Percentiles rank a stretch among this genome's conserved stretches.
phyloP scores from a whole-genome alignment of 169 alveolate genomes.

The Plasmodium billcollinsi region DNA sequence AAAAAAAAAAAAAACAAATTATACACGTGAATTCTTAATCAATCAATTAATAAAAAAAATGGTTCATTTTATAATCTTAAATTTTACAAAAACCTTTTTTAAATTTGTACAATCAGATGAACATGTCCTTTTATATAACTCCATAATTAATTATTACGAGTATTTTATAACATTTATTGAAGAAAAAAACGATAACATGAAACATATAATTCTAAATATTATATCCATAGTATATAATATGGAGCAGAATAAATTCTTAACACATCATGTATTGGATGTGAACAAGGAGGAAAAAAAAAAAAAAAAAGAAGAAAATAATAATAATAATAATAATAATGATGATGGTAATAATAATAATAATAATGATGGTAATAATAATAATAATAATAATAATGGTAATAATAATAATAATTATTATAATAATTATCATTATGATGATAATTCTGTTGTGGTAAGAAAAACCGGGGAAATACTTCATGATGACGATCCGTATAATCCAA shows the following conservation, averaged over 20 bases:
- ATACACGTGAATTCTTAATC: slow-evolving; percentile 9
- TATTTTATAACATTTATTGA: slow-evolving; percentile 60
- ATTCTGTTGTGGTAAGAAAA: neutral
- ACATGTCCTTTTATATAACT: slow-evolving; percentile 5
- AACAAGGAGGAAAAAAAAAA: no score
- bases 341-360: no score
- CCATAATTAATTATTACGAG: slow-evolving; percentile 47
- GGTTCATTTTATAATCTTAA: slow-evolving; percentile 5
- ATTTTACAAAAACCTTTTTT: slow-evolving; percentile 41
- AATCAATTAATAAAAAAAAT: slow-evolving; percentile 11
- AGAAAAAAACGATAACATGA: slow-evolving; percentile 26
- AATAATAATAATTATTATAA: no score
- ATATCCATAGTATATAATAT: neutral
- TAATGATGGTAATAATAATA: no score
- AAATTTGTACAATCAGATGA: slow-evolving; percentile 37
- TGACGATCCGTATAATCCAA: no score
- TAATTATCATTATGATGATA: neutral
- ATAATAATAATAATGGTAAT: no score
- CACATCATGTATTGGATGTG: neutral
- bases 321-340: no score
- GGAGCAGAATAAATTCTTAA: neutral
- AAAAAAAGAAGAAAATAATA: no score
- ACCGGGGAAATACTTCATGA: neutral
- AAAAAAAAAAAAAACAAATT: neutral
- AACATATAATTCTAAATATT: neutral